These are phyloP conservation scores for Penicillium crustosum DNA, from an alignment of 2,329 filamentous ascomycete species.

Conservation along the genomic window DNA sequence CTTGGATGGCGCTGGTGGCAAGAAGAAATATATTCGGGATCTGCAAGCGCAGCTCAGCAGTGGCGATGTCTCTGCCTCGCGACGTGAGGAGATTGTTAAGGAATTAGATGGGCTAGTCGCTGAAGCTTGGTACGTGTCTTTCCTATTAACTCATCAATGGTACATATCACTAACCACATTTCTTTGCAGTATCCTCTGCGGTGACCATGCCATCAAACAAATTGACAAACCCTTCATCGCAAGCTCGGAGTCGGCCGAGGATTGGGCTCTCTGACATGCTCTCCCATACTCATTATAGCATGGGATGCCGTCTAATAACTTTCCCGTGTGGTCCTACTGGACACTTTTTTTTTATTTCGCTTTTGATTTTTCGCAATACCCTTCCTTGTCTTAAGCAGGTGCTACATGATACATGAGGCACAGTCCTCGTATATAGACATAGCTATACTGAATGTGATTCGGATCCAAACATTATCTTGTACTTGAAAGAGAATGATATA, in stretches of 20 bases:
- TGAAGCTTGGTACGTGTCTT: constrained; percentile 70
- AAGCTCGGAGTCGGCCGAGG: constrained; percentile 68
- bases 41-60: constrained; percentile 80
- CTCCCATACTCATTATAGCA: neutral
- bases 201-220: constrained; percentile 89
- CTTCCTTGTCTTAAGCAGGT: constrained; percentile 6
- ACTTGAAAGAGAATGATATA: neutral
- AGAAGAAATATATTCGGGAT: constrained; percentile 77
- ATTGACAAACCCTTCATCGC: constrained; percentile 91
- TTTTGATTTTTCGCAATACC: constrained; percentile 12
- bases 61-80: constrained; percentile 66
- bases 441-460: constrained; percentile 1
- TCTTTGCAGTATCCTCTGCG: constrained; percentile 74
- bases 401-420: neutral
- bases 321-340: neutral
- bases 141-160: neutral
- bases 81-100: constrained; percentile 77
- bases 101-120: constrained; percentile 93
- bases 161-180: constrained; percentile 23
- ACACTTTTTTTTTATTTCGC: neutral
- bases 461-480: neutral
- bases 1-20: constrained; percentile 75
- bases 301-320: neutral
- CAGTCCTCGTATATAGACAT: constrained; percentile 6
- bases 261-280: constrained; percentile 69